Percentiles rank a stretch among this genome's conserved stretches.
Conservation (phyloP, 2,329 filamentous ascomycete species). For the Sarocladiaceae sp. region DNA sequence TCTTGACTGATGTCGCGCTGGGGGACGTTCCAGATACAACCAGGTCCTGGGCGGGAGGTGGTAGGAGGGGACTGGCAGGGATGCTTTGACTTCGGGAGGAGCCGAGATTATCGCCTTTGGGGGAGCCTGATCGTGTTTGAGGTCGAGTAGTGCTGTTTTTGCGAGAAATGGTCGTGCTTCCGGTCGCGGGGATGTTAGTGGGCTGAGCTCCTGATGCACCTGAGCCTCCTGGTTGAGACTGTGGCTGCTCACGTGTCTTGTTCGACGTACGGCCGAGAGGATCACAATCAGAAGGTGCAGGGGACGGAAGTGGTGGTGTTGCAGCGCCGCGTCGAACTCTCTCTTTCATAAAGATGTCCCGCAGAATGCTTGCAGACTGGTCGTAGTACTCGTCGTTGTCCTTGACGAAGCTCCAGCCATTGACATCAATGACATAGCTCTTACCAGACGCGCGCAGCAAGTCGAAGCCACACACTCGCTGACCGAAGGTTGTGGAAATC, state of each 20-base stretch:
- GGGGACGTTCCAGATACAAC: conserved; percentile 21
- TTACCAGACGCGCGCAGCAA: conserved; percentile 79
- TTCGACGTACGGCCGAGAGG: conserved; percentile 28
- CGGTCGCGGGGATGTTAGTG: conserved; percentile 7
- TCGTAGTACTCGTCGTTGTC: conserved; percentile 99
- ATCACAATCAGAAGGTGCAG: conserved; percentile 37
- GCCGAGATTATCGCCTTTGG: conserved; percentile 23
- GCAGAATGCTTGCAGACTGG: conserved; percentile 77
- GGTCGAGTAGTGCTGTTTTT: conserved; percentile 19
- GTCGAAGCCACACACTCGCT: conserved; percentile 94
- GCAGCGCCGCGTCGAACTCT: conserved; percentile 59
- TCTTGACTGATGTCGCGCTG: conserved; percentile 27
- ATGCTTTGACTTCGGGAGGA: conserved; percentile 29
- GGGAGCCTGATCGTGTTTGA: conserved; percentile 22
- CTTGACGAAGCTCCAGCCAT: conserved; percentile 99
- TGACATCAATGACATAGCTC: conserved; percentile 97
- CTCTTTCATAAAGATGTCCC: conserved; percentile 81
- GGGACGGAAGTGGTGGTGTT: conserved; percentile 46
- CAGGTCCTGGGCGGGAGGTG: conserved; percentile 18
- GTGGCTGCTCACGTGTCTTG: conserved; percentile 32
- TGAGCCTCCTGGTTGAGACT: conserved; percentile 10
- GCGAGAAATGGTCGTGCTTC: conserved; percentile 1
- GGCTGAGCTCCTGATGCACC: conserved; percentile 11
- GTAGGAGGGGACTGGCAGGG: conserved; percentile 28
- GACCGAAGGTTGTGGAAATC: conserved; percentile 87